Conservation (phyloP, 2,329 filamentous ascomycete genomes). For the Mollisia scopiformis region DNA sequence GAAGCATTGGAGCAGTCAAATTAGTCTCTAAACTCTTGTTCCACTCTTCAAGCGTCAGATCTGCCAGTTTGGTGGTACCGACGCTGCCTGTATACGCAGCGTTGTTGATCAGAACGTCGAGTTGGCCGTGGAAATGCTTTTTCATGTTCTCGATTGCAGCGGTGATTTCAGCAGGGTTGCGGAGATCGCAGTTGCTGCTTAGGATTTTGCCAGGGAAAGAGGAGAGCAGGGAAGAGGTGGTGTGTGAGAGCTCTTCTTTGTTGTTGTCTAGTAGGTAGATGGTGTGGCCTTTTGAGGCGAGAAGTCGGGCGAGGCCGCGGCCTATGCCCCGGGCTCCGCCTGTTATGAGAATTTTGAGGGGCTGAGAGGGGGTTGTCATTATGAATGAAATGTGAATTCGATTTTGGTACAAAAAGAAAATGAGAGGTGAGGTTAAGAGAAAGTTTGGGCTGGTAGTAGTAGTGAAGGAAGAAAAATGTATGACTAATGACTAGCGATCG, state of each 20-base stretch:
- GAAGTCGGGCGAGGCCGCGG: background rate
- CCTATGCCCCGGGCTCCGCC: background rate
- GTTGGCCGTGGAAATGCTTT: background rate
- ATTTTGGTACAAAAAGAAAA: background rate
- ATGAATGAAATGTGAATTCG: background rate
- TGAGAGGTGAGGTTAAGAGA: background rate
- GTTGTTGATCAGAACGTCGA: background rate
- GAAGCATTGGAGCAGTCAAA: background rate
- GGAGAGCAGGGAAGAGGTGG: background rate
- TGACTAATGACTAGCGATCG: constrained; percentile 1
- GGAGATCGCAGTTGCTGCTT: background rate
- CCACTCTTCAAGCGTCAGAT: background rate
- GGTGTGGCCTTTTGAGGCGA: constrained; percentile 1
- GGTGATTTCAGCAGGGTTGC: background rate
- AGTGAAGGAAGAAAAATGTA: background rate
- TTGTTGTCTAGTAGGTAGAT: background rate
- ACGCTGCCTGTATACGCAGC: background rate
- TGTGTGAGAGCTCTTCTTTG: background rate
- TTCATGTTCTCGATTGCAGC: background rate
- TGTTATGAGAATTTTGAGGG: constrained; percentile 1
- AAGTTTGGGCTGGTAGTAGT: background rate
- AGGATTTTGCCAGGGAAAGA: background rate
- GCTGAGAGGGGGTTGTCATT: background rate
- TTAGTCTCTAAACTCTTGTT: background rate
- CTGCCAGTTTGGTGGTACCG: background rate